phyloP scores from a whole-genome alignment of 2,329 filamentous ascomycete species.

The Aureobasidium mangrovei region DNA sequence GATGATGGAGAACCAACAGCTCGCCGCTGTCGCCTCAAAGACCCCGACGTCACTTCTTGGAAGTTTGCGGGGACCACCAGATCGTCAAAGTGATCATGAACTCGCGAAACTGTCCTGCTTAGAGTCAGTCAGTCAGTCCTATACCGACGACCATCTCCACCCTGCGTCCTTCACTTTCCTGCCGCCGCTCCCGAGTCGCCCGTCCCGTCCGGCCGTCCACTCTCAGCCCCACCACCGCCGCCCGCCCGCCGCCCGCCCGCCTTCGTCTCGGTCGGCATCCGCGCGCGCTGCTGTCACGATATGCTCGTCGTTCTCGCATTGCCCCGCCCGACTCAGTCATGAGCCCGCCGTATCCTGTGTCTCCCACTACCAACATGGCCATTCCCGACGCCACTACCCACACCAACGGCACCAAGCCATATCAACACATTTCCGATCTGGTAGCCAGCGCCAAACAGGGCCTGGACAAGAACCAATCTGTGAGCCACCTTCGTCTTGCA shows the following conservation, averaged over 20 bases:
- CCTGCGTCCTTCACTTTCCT: too few relatives aligned
- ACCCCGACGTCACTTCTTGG: too few relatives aligned
- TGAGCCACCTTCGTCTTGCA: background rate
- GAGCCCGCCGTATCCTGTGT: slow-evolving; percentile 10
- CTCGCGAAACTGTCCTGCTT: too few relatives aligned
- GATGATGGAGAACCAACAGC: background rate
- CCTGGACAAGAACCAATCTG: slow-evolving; percentile 22
- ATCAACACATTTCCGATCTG: slow-evolving; percentile 36
- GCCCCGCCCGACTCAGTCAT: slow-evolving; percentile 7
- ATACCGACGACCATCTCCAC: too few relatives aligned
- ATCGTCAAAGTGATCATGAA: too few relatives aligned
- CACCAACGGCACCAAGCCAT: slow-evolving; percentile 14
- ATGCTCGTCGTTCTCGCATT: background rate
- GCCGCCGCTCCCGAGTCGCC: too few relatives aligned
- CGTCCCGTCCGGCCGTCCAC: background rate
- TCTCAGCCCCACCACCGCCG: background rate
- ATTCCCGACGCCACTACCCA: background rate
- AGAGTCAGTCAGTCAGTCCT: too few relatives aligned
- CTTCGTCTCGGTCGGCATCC: background rate
- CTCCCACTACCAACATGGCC: slow-evolving; percentile 3
- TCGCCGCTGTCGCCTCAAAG: background rate
- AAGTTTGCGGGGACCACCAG: too few relatives aligned
- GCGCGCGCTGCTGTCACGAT: background rate
- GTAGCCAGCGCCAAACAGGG: slow-evolving; percentile 29
- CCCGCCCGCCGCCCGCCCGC: background rate